Evolutionary conservation across 352 stramenopile genomes (phyloP).

Genomic region (Thalassiosira oceanica): DNA sequence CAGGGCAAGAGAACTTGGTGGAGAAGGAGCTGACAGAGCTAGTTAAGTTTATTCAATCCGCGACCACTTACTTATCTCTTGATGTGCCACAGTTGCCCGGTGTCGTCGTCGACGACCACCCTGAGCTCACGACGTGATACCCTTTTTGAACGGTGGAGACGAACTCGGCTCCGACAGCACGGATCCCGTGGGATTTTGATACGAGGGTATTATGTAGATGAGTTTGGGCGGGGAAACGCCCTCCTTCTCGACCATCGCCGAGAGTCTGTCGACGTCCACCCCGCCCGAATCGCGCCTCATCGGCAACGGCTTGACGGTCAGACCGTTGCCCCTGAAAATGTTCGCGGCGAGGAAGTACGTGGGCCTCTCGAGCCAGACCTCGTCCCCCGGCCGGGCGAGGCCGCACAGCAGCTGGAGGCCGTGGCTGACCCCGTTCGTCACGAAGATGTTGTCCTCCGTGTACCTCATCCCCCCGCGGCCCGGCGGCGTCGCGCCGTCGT

Average conservation of each 20-base stretch:
- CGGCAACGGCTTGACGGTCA: conserved; percentile 82
- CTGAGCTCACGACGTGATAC: no score
- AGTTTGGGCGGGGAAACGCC: conserved; percentile 77
- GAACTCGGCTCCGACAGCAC: conserved; percentile 83
- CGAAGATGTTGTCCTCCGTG: conserved; percentile 63
- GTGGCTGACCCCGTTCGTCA: conserved; percentile 89
- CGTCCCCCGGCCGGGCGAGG: conserved; percentile 82
- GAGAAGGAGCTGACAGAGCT: no score
- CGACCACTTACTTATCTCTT: no score
- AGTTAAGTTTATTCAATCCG: no score
- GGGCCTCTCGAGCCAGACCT: conserved; percentile 88
- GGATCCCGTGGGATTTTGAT: conserved; percentile 90
- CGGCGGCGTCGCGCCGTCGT: conserved; percentile 12
- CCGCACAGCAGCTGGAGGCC: conserved; percentile 87
- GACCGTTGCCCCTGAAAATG: conserved; percentile 88
- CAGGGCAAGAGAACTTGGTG: no score
- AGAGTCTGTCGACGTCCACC: conserved; percentile 79
- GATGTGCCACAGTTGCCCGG: no score
- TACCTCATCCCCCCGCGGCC: background rate
- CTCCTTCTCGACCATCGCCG: conserved; percentile 48
- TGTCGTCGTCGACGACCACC: no score
- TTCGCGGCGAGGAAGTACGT: conserved; percentile 90
- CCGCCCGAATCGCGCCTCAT: conserved; percentile 80
- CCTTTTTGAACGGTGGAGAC: no score
- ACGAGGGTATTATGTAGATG: conserved; percentile 90